Evolutionary conservation across 2,329 filamentous ascomycete genomes (phyloP).

Genomic region (Salinomyces thailandicus): DNA sequence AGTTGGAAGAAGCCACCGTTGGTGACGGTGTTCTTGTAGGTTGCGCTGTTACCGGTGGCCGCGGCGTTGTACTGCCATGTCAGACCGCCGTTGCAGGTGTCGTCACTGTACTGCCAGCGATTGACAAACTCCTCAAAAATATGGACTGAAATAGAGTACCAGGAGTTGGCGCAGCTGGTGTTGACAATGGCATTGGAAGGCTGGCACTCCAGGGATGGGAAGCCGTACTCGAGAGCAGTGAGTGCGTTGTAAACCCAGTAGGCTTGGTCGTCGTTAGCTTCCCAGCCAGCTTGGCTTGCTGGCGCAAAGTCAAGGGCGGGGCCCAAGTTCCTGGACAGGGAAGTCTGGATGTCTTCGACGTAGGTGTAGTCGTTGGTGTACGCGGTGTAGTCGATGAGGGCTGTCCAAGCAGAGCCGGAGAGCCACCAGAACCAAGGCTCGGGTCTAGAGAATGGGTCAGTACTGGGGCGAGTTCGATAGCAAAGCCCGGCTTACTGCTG

Average conservation of each 20-base stretch:
- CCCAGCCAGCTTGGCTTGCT: conserved; percentile 22
- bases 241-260: conserved; percentile 49
- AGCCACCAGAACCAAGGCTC: conserved; percentile 11
- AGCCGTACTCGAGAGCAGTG: conserved; percentile 42
- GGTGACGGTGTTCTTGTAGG: conserved; percentile 51
- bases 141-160: conserved; percentile 34
- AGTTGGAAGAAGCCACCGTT: conserved; percentile 43
- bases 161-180: conserved; percentile 27
- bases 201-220: conserved; percentile 39
- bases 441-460: conserved; percentile 9
- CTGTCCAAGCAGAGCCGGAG: conserved; percentile 11
- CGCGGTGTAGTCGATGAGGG: conserved; percentile 29
- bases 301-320: conserved; percentile 26
- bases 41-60: conserved; percentile 36
- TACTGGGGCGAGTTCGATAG: conserved; percentile 38
- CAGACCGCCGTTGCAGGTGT: conserved; percentile 28
- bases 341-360: conserved; percentile 15
- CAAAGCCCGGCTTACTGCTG: conserved; percentile 1
- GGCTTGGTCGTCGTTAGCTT: conserved; percentile 45
- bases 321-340: conserved; percentile 2
- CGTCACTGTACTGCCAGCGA: conserved; percentile 24
- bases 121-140: conserved; percentile 30
- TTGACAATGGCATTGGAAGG: conserved; percentile 33
- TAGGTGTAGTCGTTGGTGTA: conserved; percentile 32
- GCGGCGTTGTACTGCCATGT: conserved; percentile 33